Evolutionary conservation across 169 alveolate species (phyloP).

Genomic region (Eimeria zaria): DNA sequence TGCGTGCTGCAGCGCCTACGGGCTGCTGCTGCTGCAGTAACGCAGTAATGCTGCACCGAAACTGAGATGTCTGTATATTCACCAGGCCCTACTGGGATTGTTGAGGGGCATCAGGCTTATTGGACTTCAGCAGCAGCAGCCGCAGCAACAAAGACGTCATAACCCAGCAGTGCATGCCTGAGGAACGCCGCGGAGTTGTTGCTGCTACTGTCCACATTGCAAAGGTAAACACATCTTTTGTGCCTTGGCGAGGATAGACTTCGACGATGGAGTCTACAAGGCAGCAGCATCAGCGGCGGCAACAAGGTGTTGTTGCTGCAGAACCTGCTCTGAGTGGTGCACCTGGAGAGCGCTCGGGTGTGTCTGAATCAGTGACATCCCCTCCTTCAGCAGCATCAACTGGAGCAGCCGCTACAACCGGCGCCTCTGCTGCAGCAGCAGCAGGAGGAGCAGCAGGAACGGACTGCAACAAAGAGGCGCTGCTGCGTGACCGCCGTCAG

Average conservation of each 20-base stretch:
- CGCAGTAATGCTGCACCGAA: neutral
- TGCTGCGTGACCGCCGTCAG: conserved; percentile 60
- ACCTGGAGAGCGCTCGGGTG: neutral
- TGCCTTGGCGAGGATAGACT: neutral
- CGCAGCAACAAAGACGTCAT: neutral
- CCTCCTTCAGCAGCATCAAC: neutral
- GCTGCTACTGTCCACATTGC: neutral
- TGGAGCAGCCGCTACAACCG: no score
- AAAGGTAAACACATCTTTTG: neutral
- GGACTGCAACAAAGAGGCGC: neutral
- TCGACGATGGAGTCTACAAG: neutral
- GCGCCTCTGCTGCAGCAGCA: conserved; percentile 15
- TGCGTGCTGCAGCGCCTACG: neutral
- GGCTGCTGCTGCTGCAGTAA: conserved; percentile 16
- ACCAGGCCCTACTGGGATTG: neutral
- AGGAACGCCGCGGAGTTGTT: neutral
- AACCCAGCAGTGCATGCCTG: neutral
- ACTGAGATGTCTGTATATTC: neutral
- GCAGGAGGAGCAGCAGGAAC: neutral
- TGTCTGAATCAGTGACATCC: neutral
- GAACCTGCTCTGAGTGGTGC: neutral
- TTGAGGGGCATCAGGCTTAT: neutral
- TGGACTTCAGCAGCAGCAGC: conserved; percentile 3
- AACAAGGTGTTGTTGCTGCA: neutral
- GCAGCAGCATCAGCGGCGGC: neutral